Percentiles rank a stretch among this genome's conserved stretches.
Conservation (phyloP, 2,329 filamentous ascomycete species). For the Penicillium sp. region DNA sequence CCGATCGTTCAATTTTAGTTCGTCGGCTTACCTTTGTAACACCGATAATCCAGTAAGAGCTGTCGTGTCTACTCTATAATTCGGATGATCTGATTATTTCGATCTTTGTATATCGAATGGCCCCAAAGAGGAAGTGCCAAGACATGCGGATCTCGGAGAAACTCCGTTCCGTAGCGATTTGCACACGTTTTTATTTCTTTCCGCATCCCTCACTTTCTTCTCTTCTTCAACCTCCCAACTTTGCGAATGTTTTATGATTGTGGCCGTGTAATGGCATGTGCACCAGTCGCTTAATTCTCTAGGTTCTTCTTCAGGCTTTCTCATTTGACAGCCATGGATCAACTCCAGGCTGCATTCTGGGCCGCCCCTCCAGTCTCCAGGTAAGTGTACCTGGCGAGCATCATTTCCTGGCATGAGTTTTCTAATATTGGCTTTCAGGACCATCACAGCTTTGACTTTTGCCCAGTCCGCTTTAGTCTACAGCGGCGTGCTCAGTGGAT, state of each 20-base stretch:
- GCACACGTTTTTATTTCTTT: conserved; percentile 20
- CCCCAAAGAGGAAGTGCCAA: conserved; percentile 13
- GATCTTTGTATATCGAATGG: too few species aligned
- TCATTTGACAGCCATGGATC: conserved; percentile 45
- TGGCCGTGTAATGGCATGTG: conserved; percentile 13
- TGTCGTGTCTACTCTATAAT: too few species aligned
- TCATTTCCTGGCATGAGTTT: conserved; percentile 46
- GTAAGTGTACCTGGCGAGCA: conserved; percentile 39
- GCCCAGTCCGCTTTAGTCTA: conserved; percentile 57
- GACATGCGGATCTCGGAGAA: conserved; percentile 16
- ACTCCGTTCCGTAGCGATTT: conserved; percentile 8
- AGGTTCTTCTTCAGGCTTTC: conserved; percentile 9
- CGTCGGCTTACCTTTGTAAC: too few species aligned
- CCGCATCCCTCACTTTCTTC: conserved; percentile 15
- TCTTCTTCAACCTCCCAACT: conserved; percentile 6
- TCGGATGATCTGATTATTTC: too few species aligned
- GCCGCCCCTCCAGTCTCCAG: conserved; percentile 60
- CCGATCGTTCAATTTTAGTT: too few species aligned
- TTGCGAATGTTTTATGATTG: conserved; percentile 3
- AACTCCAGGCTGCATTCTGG: conserved; percentile 49
- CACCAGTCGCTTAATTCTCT: conserved; percentile 9
- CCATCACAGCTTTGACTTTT: conserved; percentile 60
- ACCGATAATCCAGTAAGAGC: too few species aligned
- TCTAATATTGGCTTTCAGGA: conserved; percentile 47
- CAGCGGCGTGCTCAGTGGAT: conserved; percentile 49